phyloP scores from a whole-genome alignment of 169 alveolate genomes.

The Plasmodium sp. region DNA sequence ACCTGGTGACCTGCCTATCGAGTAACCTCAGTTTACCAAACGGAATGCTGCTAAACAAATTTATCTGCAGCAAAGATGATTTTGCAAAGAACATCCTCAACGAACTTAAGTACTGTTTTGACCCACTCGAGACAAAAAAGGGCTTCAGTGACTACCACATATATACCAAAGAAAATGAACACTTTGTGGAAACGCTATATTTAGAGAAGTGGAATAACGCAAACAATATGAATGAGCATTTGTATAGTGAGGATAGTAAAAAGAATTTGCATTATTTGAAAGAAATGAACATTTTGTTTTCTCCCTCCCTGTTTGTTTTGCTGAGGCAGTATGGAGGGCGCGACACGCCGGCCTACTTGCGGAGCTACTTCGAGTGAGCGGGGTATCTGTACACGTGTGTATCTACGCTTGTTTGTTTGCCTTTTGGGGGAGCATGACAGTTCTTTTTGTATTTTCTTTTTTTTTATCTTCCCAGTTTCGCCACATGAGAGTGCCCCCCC shows the following conservation, averaged over 20 bases:
- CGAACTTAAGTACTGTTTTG: conserved; percentile 46
- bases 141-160: conserved; percentile 49
- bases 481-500: not conserved
- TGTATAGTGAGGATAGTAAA: conserved; percentile 46
- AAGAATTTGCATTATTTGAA: conserved; percentile 29
- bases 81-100: conserved; percentile 6
- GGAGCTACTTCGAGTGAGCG: not conserved
- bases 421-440: not conserved
- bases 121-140: conserved; percentile 25
- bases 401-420: not conserved
- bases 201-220: conserved; percentile 49
- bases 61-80: conserved; percentile 66
- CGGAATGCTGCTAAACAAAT: conserved; percentile 51
- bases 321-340: conserved; percentile 11
- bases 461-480: not conserved
- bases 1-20: conserved; percentile 10
- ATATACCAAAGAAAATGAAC: conserved; percentile 34
- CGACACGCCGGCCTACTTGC: conserved; percentile 26
- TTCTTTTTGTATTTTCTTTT: not conserved
- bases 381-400: not conserved
- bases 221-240: conserved; percentile 37
- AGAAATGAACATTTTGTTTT: conserved; percentile 27
- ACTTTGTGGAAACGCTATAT: conserved; percentile 59
- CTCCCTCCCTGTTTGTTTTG: conserved; percentile 56
- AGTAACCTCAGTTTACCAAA: conserved; percentile 20